Percentiles rank a stretch among this genome's conserved stretches.
These are phyloP conservation scores for Clavariopsis aquatica DNA, from an alignment of 495 filamentous ascomycete genomes.

Conservation along the genomic window DNA sequence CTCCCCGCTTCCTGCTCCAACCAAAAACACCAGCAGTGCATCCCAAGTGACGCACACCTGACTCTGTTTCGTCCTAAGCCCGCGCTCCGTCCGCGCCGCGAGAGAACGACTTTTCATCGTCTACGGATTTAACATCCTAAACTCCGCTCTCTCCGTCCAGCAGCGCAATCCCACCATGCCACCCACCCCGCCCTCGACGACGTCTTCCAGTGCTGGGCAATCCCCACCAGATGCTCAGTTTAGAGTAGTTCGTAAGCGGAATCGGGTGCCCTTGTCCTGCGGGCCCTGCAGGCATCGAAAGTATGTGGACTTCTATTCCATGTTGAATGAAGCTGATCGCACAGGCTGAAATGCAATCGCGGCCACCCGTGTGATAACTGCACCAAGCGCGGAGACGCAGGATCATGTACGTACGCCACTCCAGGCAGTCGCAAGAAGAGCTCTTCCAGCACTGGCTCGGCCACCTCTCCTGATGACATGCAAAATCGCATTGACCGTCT, in stretches of 20 bases:
- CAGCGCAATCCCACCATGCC: conserved; percentile 59
- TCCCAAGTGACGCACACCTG: background rate
- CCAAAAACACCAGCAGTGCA: conserved; percentile 1
- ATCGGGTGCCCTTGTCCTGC: conserved; percentile 91
- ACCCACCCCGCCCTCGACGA: conserved; percentile 88
- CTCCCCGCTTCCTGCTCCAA: conserved; percentile 3
- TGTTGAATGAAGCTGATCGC: background rate
- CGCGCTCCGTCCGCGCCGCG: background rate
- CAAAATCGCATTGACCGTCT: conserved; percentile 97
- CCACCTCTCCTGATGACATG: conserved; percentile 87
- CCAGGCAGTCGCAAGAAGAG: conserved; percentile 75
- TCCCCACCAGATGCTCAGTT: conserved; percentile 89
- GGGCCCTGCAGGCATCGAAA: conserved; percentile 92
- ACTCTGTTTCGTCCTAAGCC: conserved; percentile 11
- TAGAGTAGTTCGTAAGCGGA: conserved; percentile 88
- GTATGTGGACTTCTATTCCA: conserved; percentile 55
- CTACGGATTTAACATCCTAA: conserved; percentile 36
- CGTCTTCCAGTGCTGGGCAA: conserved; percentile 70
- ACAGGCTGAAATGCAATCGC: conserved; percentile 90
- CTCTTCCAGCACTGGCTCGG: conserved; percentile 59
- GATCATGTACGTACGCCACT: conserved; percentile 87
- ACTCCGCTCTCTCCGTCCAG: conserved; percentile 32
- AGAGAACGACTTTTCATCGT: background rate
- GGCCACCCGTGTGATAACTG: conserved; percentile 93
- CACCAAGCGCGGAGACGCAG: conserved; percentile 79